Evolutionary conservation across 2,329 filamentous ascomycete genomes (phyloP).

Genomic region (Emmonsiellopsis sp.): DNA sequence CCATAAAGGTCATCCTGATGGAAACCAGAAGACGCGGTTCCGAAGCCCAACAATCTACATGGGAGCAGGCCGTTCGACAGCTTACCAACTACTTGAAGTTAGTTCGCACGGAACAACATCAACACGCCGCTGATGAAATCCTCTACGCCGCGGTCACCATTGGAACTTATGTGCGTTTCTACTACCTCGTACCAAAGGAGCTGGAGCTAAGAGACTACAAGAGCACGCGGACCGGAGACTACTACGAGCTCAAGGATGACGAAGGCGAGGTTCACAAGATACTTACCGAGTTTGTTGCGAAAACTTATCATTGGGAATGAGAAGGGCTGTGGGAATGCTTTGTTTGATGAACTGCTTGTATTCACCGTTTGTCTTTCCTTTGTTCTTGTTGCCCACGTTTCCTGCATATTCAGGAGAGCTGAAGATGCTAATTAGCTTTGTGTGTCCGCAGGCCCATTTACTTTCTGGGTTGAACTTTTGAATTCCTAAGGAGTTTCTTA

Average conservation of each 20-base stretch:
- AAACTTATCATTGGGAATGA: no score
- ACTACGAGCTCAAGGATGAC: not conserved
- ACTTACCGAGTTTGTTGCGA: no score
- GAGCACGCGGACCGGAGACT: not conserved
- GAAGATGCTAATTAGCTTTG: not conserved
- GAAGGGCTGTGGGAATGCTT: no score
- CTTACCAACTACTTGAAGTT: constrained; percentile 2
- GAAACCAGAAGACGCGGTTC: not conserved
- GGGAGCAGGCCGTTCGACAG: not conserved
- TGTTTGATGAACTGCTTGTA: no score
- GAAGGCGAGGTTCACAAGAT: no score
- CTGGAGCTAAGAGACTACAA: not conserved
- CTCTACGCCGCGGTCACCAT: constrained; percentile 1
- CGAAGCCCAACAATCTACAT: not conserved
- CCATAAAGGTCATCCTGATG: constrained; percentile 2
- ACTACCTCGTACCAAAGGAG: not conserved
- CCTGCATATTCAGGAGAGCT: not conserved
- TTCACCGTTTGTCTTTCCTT: not conserved
- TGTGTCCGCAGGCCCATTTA: not conserved
- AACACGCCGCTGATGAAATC: not conserved
- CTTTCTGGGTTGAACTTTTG: not conserved
- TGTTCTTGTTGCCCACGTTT: not conserved
- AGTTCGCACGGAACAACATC: not conserved
- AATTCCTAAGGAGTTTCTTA: no score
- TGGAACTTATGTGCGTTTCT: constrained; percentile 2